Conservation (phyloP, 495 filamentous ascomycete genomes). For the Delitschia confertaspora region DNA sequence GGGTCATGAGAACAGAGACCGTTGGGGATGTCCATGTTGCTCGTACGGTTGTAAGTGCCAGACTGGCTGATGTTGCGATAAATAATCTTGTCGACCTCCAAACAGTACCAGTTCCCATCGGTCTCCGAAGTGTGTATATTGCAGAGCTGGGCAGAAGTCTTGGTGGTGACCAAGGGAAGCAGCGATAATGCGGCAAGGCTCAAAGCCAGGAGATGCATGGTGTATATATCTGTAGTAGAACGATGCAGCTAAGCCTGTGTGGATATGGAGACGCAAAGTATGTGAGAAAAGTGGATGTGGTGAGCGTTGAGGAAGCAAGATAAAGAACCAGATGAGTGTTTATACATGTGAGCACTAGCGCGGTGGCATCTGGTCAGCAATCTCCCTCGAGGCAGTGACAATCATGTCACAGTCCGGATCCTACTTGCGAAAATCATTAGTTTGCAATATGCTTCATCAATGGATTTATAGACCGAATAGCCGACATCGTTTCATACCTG, state of each 20-base stretch:
- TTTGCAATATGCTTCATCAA: too few species aligned
- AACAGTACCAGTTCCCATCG: conserved; percentile 48
- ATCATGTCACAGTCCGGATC: too few species aligned
- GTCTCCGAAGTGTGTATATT: conserved; percentile 21
- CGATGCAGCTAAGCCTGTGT: background rate
- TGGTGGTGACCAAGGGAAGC: background rate
- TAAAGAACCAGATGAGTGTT: too few species aligned
- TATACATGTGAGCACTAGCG: too few species aligned
- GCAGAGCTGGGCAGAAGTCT: conserved; percentile 26
- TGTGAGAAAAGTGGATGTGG: background rate
- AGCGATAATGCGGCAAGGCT: background rate
- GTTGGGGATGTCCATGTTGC: conserved; percentile 44
- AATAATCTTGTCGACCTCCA: conserved; percentile 47
- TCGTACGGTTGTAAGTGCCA: conserved; percentile 53
- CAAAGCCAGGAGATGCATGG: background rate
- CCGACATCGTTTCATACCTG: too few species aligned
- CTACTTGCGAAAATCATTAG: too few species aligned
- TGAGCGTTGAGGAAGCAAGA: too few species aligned
- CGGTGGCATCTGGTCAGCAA: too few species aligned
- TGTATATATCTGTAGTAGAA: too few species aligned
- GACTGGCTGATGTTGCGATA: conserved; percentile 49
- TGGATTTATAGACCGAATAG: too few species aligned
- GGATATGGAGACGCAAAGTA: background rate
- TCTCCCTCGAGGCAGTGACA: too few species aligned
- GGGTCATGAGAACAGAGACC: conserved; percentile 45